phyloP scores from a whole-genome alignment of 2,329 filamentous ascomycete genomes.

The Colletotrichum coccodes region DNA sequence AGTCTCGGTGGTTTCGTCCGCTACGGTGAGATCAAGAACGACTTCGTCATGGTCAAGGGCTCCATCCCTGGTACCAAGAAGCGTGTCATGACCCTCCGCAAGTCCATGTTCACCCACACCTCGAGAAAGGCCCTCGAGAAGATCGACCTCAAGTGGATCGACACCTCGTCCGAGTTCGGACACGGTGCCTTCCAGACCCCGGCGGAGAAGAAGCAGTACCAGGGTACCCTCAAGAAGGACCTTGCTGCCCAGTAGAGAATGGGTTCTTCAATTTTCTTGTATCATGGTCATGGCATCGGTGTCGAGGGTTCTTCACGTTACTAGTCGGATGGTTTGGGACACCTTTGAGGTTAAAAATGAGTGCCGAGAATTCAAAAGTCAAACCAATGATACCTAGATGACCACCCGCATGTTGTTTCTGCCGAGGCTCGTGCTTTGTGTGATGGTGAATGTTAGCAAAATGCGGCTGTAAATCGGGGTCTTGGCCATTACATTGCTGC shows the following conservation, averaged over 20 bases:
- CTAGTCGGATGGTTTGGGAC: conserved; percentile 35
- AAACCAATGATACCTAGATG: conserved; percentile 35
- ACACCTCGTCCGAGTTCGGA: conserved; percentile 99
- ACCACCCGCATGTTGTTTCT: not conserved
- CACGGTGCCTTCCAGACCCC: conserved; percentile 99
- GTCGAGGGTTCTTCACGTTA: conserved; percentile 57
- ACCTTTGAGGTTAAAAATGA: conserved; percentile 34
- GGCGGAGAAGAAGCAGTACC: conserved; percentile 96
- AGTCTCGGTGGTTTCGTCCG: conserved; percentile 99
- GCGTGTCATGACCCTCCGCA: conserved; percentile 98
- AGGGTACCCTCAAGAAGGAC: conserved; percentile 99
- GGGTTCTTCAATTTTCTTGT: conserved; percentile 51
- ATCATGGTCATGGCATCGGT: conserved; percentile 63
- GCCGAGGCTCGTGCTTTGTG: not conserved
- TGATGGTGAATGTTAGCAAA: not conserved
- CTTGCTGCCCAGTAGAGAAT: conserved; percentile 58
- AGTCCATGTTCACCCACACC: conserved; percentile 98
- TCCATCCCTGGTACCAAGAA: conserved; percentile 99
- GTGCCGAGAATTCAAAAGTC: conserved; percentile 36
- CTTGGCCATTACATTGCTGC: too few relatives aligned
- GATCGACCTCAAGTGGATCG: conserved; percentile 99
- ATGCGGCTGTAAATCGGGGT: too few relatives aligned
- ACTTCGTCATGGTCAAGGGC: conserved; percentile 98
- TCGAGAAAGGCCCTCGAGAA: conserved; percentile 97
- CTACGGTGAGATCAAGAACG: conserved; percentile 99